Percentiles rank a stretch among this genome's conserved stretches.
Evolutionary conservation across 495 filamentous ascomycete genomes (phyloP).

Genomic region (Xylaria palmicola): DNA sequence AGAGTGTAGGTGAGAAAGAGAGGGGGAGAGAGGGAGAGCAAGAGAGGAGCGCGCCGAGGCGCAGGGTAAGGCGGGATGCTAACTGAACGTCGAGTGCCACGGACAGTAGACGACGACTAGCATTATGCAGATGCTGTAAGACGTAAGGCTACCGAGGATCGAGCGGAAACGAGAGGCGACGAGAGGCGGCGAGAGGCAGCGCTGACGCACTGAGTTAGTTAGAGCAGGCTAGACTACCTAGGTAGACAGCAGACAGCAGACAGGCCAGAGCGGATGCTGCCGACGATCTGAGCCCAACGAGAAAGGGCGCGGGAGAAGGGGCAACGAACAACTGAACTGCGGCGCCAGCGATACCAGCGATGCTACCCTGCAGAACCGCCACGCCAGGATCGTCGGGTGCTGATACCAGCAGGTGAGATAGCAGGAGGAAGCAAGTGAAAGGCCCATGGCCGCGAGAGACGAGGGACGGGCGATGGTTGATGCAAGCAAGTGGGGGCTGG

Average conservation of each 20-base stretch:
- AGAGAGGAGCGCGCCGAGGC: constrained; percentile 11
- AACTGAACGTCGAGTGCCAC: constrained; percentile 37
- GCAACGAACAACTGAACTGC: too few species aligned
- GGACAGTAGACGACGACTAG: constrained; percentile 33
- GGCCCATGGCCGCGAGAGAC: constrained; percentile 18
- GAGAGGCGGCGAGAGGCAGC: constrained; percentile 17
- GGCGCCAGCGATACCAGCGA: too few species aligned
- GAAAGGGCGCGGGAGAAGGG: too few species aligned
- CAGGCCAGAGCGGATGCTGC: too few species aligned
- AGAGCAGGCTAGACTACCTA: not conserved
- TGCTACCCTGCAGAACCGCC: too few species aligned
- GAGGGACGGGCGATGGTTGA: constrained; percentile 26
- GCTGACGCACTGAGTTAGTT: constrained; percentile 24
- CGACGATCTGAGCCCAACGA: too few species aligned
- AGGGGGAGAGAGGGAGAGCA: not conserved
- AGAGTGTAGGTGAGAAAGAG: too few species aligned
- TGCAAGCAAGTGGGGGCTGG: constrained; percentile 32
- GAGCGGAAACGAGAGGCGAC: constrained; percentile 17
- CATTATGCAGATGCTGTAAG: constrained; percentile 37
- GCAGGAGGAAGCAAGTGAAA: constrained; percentile 9
- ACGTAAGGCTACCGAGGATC: constrained; percentile 23
- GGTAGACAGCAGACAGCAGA: too few species aligned
- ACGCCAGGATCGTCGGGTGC: too few species aligned
- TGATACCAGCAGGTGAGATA: not conserved
- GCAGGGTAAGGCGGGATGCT: constrained; percentile 17